Evolutionary conservation across 768 basidiomycete genomes (phyloP).

Genomic region (Mycena epipterygia): DNA sequence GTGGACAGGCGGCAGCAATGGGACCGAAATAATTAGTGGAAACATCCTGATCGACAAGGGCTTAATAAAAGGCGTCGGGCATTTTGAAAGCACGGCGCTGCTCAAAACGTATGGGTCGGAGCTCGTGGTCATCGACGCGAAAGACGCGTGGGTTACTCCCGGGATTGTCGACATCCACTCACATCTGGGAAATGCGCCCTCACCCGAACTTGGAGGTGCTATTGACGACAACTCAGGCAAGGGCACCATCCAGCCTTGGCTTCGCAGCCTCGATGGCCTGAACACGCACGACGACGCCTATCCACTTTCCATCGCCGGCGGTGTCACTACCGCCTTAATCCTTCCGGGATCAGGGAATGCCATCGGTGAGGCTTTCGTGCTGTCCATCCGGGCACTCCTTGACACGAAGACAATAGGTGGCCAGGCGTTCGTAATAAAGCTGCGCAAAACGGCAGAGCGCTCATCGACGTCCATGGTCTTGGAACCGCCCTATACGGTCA

Average conservation of each 20-base stretch:
- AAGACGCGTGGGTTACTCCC: conserved; percentile 86
- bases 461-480: conserved; percentile 82
- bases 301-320: conserved; percentile 78
- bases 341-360: conserved; percentile 81
- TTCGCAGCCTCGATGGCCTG: conserved; percentile 82
- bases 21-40: conserved; percentile 72
- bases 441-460: conserved; percentile 77
- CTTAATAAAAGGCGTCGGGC: conserved; percentile 72
- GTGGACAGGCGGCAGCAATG: conserved; percentile 85
- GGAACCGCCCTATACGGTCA: conserved; percentile 78
- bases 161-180: conserved; percentile 79
- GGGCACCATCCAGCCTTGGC: conserved; percentile 66
- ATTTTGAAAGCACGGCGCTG: conserved; percentile 49
- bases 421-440: conserved; percentile 84
- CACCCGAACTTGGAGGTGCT: conserved; percentile 66
- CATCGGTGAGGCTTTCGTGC: conserved; percentile 58
- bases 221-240: conserved; percentile 69
- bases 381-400: background rate
- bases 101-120: conserved; percentile 47
- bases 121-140: conserved; percentile 69
- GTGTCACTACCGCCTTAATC: conserved; percentile 82
- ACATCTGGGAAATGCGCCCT: conserved; percentile 69
- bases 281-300: conserved; percentile 88
- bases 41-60: conserved; percentile 82
- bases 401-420: conserved; percentile 59